phyloP scores from a whole-genome alignment of 1,284 basidiomycete genomes.

The Moesziomyces sp. region DNA sequence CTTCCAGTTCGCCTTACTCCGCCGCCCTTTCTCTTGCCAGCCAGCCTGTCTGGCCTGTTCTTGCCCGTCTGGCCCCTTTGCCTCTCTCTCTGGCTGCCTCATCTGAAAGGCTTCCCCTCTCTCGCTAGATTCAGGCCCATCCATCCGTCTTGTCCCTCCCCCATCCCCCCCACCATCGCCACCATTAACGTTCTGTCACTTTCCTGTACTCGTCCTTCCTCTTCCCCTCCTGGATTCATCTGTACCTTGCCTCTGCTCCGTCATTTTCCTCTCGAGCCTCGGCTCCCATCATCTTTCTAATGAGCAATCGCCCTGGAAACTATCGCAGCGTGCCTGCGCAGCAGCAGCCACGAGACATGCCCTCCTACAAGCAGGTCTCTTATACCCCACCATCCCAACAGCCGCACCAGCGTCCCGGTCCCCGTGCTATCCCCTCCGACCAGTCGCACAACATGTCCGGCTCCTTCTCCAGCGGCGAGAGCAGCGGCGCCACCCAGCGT shows the following conservation, averaged over 20 bases:
- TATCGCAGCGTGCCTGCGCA: constrained; percentile 27
- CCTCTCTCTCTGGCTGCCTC: no score
- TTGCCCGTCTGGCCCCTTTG: no score
- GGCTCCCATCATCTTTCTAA: not conserved
- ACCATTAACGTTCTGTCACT: no score
- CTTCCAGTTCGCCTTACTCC: no score
- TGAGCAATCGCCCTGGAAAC: constrained; percentile 20
- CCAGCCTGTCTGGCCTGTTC: no score
- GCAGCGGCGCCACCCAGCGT: constrained; percentile 19
- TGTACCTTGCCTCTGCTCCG: not conserved
- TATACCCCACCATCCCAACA: constrained; percentile 15
- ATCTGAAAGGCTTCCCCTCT: no score
- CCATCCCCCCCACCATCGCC: no score
- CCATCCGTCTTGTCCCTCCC: no score
- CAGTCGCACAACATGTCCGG: constrained; percentile 19
- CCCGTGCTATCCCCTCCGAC: constrained; percentile 4
- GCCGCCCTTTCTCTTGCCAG: no score
- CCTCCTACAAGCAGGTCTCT: constrained; percentile 37
- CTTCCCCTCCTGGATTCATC: no score
- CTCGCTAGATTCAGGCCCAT: no score
- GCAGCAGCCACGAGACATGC: constrained; percentile 17
- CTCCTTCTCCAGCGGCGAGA: constrained; percentile 43
- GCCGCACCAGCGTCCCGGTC: constrained; percentile 14
- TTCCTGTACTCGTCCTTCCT: no score
- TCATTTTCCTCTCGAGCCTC: not conserved